Percentiles rank a stretch among this genome's conserved stretches.
These are phyloP conservation scores for Quillaja saponaria DNA, from an alignment of 306 rosid species.

Conservation along the genomic window DNA sequence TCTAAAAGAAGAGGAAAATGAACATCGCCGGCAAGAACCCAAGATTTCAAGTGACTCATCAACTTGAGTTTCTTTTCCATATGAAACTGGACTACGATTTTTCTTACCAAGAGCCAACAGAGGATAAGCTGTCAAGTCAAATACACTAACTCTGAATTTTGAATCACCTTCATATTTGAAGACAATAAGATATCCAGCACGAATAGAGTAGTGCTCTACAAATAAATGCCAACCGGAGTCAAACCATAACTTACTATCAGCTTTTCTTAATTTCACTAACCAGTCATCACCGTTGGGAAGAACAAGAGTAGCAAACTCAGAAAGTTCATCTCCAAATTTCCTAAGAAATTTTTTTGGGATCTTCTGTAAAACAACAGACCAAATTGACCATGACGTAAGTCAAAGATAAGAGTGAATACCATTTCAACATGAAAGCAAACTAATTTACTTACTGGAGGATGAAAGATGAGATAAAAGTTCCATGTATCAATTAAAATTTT, in stretches of 20 bases:
- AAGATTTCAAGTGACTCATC: conserved; percentile 1
- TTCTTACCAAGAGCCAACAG: background rate
- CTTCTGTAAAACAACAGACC: conserved; percentile 1
- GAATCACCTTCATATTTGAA: conserved; percentile 23
- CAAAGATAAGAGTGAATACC: background rate
- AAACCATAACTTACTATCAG: conserved; percentile 14
- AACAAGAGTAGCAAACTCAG: conserved; percentile 7
- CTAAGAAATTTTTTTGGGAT: conserved; percentile 7
- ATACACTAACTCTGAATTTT: conserved; percentile 12
- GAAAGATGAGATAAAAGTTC: background rate
- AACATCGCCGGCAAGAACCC: background rate
- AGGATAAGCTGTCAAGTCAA: conserved; percentile 9
- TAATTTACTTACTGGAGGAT: too few species aligned
- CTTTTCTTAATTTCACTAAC: conserved; percentile 8
- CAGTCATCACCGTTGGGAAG: background rate
- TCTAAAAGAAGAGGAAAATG: background rate
- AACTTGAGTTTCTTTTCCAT: conserved; percentile 4
- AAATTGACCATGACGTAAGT: background rate
- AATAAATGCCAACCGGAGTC: conserved; percentile 19
- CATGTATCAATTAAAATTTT: background rate
- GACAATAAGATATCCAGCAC: conserved; percentile 18
- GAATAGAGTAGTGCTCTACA: conserved; percentile 8
- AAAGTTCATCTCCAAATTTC: conserved; percentile 4
- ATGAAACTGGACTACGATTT: background rate
- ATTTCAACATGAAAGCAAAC: background rate